Base-by-base conservation (phyloP, 768 basidiomycete genomes). In the Suillus plorans region DNA sequence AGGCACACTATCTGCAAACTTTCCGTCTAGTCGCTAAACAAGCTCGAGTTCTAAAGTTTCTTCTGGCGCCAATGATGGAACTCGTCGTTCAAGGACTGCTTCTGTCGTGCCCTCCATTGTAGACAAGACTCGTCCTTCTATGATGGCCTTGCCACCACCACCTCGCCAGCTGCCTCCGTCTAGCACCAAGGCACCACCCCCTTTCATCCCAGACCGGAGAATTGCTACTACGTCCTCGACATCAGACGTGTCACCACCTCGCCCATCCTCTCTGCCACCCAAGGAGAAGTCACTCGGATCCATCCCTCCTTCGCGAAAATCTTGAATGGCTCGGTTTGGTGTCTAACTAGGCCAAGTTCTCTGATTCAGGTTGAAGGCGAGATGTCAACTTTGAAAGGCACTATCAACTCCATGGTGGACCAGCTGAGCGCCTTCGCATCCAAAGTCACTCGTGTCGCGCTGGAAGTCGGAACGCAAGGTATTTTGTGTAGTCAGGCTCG, bases 321-420 rank as follows among this genome's bases (percentile, higher is more conserved):
- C 28, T 28, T 28, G 28, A 28, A 28, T 28, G 28, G 28, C 28
- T 28, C 28, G 28, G 28, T 28, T 28, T 28, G 28, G 28, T 28
- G 28, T 28, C 28, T 28, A 28, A 28, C 28, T 28, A 28, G 28
- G 28, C 28, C 28, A 28, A 28, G 28, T 28, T 28, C 28, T 28
- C 28, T 28, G 70, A 95, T 98, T 66, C 87, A 90, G 66, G 91
- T 92, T 66, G 90, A 92, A 70, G 89, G 89, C 58, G 95, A 97
- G 72, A 96, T 97, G 89, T 84, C 84, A 18, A 90, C 90, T 20
- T 82, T 94, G 77, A 92, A 92, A 73, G 80, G 85, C 28, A 94
- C 92, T 14, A 91, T 94, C 68, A 96, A 96, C 71, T 90, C 89
- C n/a, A 97, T 97, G 95, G 93, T 96, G 74, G 93, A 94, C 74